These are phyloP conservation scores for Heterobasidion parviporum DNA, from an alignment of 1,284 basidiomycete genomes.

Conservation along the genomic window DNA sequence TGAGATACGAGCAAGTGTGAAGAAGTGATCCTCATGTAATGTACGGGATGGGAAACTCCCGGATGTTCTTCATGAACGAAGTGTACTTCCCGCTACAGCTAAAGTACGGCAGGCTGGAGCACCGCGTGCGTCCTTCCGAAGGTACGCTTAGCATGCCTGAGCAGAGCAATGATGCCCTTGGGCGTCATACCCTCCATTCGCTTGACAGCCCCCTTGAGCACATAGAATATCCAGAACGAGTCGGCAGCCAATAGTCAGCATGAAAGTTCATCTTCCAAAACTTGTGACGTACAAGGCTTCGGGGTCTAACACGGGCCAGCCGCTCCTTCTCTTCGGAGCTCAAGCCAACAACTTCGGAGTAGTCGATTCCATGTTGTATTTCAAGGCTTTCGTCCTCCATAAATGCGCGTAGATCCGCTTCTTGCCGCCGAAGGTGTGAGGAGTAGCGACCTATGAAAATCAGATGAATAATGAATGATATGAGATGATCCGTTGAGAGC, in stretches of 20 bases:
- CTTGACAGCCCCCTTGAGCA: constrained; percentile 66
- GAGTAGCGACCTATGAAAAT: constrained; percentile 43
- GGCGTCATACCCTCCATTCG: constrained; percentile 87
- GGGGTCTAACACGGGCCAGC: constrained; percentile 51
- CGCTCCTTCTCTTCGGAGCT: constrained; percentile 73
- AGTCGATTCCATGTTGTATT: constrained; percentile 68
- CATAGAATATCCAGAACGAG: neutral
- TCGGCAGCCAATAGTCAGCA: neutral
- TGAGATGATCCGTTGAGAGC: constrained; percentile 5
- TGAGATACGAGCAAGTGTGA: too few relatives aligned
- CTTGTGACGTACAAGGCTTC: constrained; percentile 52
- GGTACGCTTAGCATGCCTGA: constrained; percentile 52
- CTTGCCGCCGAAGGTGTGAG: constrained; percentile 59
- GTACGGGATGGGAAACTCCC: too few relatives aligned
- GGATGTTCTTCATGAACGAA: too few relatives aligned
- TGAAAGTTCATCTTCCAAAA: neutral
- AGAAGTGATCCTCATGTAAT: too few relatives aligned
- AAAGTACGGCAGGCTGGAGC: neutral
- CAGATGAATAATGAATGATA: neutral
- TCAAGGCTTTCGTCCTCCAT: constrained; percentile 67
- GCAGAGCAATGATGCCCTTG: constrained; percentile 51
- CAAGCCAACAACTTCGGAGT: constrained; percentile 54
- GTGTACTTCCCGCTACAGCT: too few relatives aligned
- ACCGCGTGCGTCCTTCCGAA: constrained; percentile 1
- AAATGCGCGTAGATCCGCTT: constrained; percentile 71